Conservation (phyloP, 2,329 filamentous ascomycete genomes). For the Fusarium heterosporum region DNA sequence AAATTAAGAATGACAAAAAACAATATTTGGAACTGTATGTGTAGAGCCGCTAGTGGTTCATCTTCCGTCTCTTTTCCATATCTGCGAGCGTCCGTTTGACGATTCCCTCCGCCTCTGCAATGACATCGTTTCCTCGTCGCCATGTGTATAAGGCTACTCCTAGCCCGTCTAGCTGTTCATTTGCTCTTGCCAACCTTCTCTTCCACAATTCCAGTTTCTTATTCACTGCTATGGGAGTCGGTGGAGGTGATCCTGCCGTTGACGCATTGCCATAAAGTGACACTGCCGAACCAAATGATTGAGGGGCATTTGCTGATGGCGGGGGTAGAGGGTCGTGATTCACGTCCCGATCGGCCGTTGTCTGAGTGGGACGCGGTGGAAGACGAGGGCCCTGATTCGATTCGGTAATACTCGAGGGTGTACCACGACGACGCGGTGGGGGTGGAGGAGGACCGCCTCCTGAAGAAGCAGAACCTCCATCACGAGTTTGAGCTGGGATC, state of each 20-base stretch:
- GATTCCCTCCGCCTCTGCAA: conserved; percentile 72
- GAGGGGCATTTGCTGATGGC: conserved; percentile 43
- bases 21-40: conserved; percentile 10
- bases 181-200: conserved; percentile 73
- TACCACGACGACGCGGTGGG: conserved; percentile 60
- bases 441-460: conserved; percentile 57
- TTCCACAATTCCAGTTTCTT: conserved; percentile 81
- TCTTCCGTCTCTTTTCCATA: conserved; percentile 50
- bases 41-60: conserved; percentile 9
- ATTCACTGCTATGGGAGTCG: conserved; percentile 58
- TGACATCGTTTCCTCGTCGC: conserved; percentile 77
- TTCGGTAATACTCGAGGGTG: conserved; percentile 51
- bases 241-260: conserved; percentile 49
- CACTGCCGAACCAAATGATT: conserved; percentile 42
- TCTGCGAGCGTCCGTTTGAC: conserved; percentile 66
- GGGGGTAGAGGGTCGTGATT: conserved; percentile 57
- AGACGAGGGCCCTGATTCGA: conserved; percentile 43
- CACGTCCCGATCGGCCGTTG: conserved; percentile 55
- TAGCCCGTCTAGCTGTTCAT: conserved; percentile 69
- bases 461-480: conserved; percentile 21
- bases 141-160: conserved; percentile 79
- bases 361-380: conserved; percentile 49
- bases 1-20: background rate
- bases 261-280: conserved; percentile 50
- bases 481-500: conserved; percentile 29